Evolutionary conservation across 2,329 filamentous ascomycete species (phyloP).

Genomic region (Cryphonectria japonica): DNA sequence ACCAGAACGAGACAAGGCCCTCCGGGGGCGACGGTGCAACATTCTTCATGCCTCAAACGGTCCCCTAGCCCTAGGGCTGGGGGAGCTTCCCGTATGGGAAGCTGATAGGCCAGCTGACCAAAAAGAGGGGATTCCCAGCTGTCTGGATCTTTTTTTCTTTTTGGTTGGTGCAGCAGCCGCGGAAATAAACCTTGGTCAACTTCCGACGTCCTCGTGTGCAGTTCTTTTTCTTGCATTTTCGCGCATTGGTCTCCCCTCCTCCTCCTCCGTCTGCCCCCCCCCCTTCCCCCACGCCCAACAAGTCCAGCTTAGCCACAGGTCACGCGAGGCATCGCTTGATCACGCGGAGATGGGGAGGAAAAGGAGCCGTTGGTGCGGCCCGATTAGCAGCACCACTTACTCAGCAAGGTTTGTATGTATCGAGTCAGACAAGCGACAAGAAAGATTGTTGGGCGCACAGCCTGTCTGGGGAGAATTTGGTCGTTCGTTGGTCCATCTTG

Average conservation of each 20-base stretch:
- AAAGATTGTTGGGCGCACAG: neutral
- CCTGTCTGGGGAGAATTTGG: neutral
- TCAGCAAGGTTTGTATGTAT: neutral
- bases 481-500: neutral
- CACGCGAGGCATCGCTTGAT: neutral
- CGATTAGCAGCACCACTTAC: neutral
- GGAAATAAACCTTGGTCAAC: neutral
- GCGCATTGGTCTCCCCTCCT: neutral
- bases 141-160: neutral
- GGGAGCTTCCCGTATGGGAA: slow-evolving; percentile 9
- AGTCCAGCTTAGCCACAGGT: neutral
- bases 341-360: neutral
- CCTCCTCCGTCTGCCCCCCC: neutral
- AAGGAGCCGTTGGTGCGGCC: neutral
- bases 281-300: neutral
- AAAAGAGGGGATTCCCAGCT: neutral
- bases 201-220: neutral
- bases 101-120: neutral
- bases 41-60: neutral
- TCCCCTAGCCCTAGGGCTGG: neutral
- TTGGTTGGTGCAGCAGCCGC: neutral
- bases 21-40: neutral
- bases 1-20: neutral
- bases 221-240: neutral
- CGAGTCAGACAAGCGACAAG: neutral